Conservation (phyloP, 257 asterid species). For the Rubia yunnanensis region DNA sequence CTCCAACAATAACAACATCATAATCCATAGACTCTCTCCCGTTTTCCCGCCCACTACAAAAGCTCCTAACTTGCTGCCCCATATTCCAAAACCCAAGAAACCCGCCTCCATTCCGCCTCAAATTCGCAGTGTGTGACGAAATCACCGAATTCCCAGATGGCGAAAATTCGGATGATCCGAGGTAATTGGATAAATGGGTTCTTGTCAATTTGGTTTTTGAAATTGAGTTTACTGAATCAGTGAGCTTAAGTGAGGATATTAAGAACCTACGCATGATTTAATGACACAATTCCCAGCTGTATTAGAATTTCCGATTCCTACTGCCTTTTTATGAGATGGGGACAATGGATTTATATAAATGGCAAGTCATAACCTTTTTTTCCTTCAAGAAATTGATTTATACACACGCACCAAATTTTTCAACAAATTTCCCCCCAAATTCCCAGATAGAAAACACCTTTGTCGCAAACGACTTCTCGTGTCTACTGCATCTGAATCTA, state of each 20-base stretch:
- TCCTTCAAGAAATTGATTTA: too few relatives aligned
- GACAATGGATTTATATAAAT: not conserved
- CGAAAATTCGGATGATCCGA: conserved; percentile 8
- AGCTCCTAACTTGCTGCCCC: conserved; percentile 32
- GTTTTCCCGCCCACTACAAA: conserved; percentile 37
- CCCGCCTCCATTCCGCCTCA: conserved; percentile 15
- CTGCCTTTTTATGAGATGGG: not conserved
- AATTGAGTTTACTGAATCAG: not conserved
- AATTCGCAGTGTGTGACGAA: conserved; percentile 15
- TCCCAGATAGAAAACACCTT: not conserved
- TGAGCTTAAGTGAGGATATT: not conserved
- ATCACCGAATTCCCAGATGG: conserved; percentile 17
- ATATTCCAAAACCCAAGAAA: conserved; percentile 16
- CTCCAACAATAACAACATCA: conserved; percentile 95
- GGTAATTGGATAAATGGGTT: conserved; percentile 10
- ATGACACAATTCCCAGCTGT: not conserved
- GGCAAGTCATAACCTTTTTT: too few relatives aligned
- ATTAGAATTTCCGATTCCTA: not conserved
- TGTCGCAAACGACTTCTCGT: not conserved
- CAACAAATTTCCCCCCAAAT: too few relatives aligned
- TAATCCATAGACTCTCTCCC: conserved; percentile 63
- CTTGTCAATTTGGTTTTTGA: conserved; percentile 12
- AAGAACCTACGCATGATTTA: conserved; percentile 32
- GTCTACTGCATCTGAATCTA: not conserved
- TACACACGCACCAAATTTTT: not conserved